Conservation (phyloP, 495 filamentous ascomycete species). For the Aspergillus egyptiacus region DNA sequence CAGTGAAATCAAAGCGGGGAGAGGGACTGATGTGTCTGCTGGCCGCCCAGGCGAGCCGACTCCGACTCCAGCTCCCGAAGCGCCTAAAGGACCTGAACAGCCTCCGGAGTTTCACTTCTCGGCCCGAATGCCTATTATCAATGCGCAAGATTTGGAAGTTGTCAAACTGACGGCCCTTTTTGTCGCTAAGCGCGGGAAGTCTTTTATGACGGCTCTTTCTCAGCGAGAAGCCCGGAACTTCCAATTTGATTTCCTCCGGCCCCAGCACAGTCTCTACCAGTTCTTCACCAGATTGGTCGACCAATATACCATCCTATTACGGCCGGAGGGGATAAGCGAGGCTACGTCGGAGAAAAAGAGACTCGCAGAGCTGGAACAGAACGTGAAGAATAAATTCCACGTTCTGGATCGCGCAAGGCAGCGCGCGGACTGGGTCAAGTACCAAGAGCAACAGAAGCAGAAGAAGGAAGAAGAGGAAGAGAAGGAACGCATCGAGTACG, state of each 20-base stretch:
- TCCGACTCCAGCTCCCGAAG: slow-evolving; percentile 51
- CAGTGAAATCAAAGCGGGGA: slow-evolving; percentile 72
- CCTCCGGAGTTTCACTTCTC: slow-evolving; percentile 93
- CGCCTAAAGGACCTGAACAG: slow-evolving; percentile 74
- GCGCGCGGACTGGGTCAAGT: slow-evolving; percentile 80
- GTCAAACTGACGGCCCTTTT: slow-evolving; percentile 84
- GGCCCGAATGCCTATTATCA: slow-evolving; percentile 95
- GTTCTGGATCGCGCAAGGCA: slow-evolving; percentile 74
- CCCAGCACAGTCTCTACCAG: slow-evolving; percentile 91
- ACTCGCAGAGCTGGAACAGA: slow-evolving; percentile 67
- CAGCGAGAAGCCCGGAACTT: slow-evolving; percentile 86
- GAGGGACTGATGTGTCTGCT: slow-evolving; percentile 73
- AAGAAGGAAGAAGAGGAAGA: slow-evolving; percentile 87
- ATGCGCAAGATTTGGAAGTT: slow-evolving; percentile 89
- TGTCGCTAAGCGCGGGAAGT: slow-evolving; percentile 83
- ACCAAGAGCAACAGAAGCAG: slow-evolving; percentile 76
- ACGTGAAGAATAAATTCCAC: slow-evolving; percentile 71
- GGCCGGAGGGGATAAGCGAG: slow-evolving; percentile 57
- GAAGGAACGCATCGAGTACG: slow-evolving; percentile 75
- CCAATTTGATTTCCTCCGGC: slow-evolving; percentile 95
- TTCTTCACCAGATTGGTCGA: slow-evolving; percentile 90
- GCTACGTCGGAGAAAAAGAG: slow-evolving; percentile 65
- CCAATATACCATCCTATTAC: slow-evolving; percentile 83
- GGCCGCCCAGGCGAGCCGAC: slow-evolving; percentile 62
- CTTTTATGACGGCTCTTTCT: slow-evolving; percentile 80